These are phyloP conservation scores for Neopestalotiopsis sp. DNA, from an alignment of 2,329 filamentous ascomycete species.

Conservation along the genomic window DNA sequence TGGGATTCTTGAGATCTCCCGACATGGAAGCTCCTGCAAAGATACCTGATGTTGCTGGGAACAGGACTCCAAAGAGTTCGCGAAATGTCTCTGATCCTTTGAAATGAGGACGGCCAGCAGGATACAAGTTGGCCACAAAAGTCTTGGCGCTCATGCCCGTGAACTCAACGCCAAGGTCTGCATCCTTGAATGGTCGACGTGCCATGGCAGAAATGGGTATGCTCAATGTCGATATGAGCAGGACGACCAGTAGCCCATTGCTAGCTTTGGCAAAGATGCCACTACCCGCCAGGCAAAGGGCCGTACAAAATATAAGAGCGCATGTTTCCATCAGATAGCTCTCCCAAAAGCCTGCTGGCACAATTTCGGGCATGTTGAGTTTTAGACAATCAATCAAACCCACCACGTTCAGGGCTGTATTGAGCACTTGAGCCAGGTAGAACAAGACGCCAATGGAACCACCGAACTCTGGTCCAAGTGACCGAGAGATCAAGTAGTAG, in stretches of 20 bases:
- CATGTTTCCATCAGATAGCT: constrained; percentile 77
- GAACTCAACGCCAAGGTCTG: constrained; percentile 69
- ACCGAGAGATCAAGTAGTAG: constrained; percentile 87
- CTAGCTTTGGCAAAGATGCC: constrained; percentile 81
- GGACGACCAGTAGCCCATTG: constrained; percentile 73
- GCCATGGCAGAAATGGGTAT: constrained; percentile 81
- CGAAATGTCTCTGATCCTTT: constrained; percentile 73
- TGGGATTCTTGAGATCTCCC: constrained; percentile 81
- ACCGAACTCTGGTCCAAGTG: constrained; percentile 85
- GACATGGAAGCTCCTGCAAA: constrained; percentile 87
- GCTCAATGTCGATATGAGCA: constrained; percentile 76
- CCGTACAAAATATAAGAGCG: constrained; percentile 73
- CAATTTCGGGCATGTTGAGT: constrained; percentile 71
- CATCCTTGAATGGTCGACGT: constrained; percentile 69
- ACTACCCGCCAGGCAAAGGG: constrained; percentile 79
- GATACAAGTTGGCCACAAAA: constrained; percentile 74
- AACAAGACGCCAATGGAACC: constrained; percentile 88
- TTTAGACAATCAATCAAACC: constrained; percentile 83
- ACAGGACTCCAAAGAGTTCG: constrained; percentile 84
- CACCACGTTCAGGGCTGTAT: constrained; percentile 86
- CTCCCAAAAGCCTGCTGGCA: constrained; percentile 77
- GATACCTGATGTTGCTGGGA: constrained; percentile 67
- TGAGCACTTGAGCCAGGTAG: constrained; percentile 88
- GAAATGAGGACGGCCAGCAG: constrained; percentile 67
- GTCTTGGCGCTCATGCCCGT: constrained; percentile 78